Conservation (phyloP, 2,329 filamentous ascomycete genomes). For the Daldinia sp. region DNA sequence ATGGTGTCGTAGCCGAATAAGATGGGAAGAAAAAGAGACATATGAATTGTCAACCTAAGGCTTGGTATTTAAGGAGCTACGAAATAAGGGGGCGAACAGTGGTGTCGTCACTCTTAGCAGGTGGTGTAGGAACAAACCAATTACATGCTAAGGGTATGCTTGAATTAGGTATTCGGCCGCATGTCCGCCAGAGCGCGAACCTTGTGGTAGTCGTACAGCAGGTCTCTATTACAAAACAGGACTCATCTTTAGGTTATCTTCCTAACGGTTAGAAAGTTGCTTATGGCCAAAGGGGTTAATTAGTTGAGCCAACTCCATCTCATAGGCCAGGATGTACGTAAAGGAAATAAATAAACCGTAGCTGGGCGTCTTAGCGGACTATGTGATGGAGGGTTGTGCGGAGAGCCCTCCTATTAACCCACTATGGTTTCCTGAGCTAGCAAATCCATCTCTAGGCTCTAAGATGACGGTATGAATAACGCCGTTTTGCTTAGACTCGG, state of each 20-base stretch:
- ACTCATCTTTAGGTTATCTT: neutral
- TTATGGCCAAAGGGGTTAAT: neutral
- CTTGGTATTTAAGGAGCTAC: constrained; percentile 1
- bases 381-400: neutral
- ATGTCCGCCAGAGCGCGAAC: constrained; percentile 11
- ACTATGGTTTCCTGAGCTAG: neutral
- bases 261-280: neutral
- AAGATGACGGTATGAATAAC: neutral
- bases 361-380: neutral
- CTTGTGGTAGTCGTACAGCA: neutral
- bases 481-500: neutral
- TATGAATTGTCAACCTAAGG: neutral
- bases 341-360: neutral
- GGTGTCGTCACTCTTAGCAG: constrained; percentile 44
- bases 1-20: neutral
- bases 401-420: neutral
- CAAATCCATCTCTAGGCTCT: neutral
- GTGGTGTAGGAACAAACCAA: constrained; percentile 32
- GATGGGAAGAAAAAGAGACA: neutral
- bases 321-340: neutral
- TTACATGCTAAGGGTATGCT: constrained; percentile 9
- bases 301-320: neutral
- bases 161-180: constrained; percentile 27
- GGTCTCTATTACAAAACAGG: neutral
- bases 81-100: constrained; percentile 29